Conservation (phyloP, 2,329 filamentous ascomycete genomes). For the Didymella pinodella region DNA sequence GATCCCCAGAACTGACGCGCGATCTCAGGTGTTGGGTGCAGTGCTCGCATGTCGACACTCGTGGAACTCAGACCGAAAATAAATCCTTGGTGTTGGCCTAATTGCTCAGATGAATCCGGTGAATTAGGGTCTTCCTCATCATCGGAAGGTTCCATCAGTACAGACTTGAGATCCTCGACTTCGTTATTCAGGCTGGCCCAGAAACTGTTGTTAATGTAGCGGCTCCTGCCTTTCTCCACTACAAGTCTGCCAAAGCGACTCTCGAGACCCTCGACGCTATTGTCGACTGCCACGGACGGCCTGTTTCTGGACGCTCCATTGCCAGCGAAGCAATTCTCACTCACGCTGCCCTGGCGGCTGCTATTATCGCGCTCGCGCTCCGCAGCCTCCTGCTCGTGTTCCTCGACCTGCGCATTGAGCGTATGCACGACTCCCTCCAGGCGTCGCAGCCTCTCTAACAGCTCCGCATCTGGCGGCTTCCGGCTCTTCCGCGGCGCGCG, state of each 20-base stretch:
- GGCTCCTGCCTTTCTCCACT: slow-evolving; percentile 72
- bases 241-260: slow-evolving; percentile 73
- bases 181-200: slow-evolving; percentile 80
- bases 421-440: slow-evolving; percentile 77
- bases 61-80: slow-evolving; percentile 76
- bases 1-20: slow-evolving; percentile 73
- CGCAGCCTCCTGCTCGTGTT: slow-evolving; percentile 46
- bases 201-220: slow-evolving; percentile 79
- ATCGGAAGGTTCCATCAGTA: slow-evolving; percentile 67
- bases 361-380: slow-evolving; percentile 32
- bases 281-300: slow-evolving; percentile 40
- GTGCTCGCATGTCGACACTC: slow-evolving; percentile 69
- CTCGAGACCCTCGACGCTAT: slow-evolving; percentile 51
- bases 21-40: slow-evolving; percentile 69
- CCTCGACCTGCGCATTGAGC: slow-evolving; percentile 56
- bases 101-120: slow-evolving; percentile 43
- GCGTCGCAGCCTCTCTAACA: slow-evolving; percentile 75
- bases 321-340: slow-evolving; percentile 12
- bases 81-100: slow-evolving; percentile 72
- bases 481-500: slow-evolving; percentile 73
- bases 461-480: slow-evolving; percentile 73
- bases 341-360: slow-evolving; percentile 23
- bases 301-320: slow-evolving; percentile 1
- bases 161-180: slow-evolving; percentile 70
- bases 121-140: slow-evolving; percentile 65